These are phyloP conservation scores for Zygosaccharomyces sapae DNA, from an alignment of 1,139 yeast genomes.

Conservation along the genomic window DNA sequence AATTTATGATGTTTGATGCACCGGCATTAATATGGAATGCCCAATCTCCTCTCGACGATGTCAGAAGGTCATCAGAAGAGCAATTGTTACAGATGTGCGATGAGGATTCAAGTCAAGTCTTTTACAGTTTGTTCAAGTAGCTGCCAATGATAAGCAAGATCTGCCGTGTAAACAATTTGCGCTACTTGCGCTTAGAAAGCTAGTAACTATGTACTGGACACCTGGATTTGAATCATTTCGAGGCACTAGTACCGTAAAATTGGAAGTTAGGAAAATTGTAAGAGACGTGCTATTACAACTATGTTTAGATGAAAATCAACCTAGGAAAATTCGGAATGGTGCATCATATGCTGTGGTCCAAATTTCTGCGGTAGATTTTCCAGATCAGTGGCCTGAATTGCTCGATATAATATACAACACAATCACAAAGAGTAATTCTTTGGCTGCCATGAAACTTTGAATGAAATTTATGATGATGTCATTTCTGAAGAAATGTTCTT, in stretches of 20 bases:
- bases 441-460: constrained; percentile 71
- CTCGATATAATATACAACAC: constrained; percentile 48
- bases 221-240: constrained; percentile 73
- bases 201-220: constrained; percentile 78
- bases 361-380: constrained; percentile 85
- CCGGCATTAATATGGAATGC: constrained; percentile 23
- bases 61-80: constrained; percentile 36
- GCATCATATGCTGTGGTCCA: constrained; percentile 76
- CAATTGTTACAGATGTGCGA: constrained; percentile 28
- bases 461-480: constrained; percentile 79
- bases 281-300: constrained; percentile 51
- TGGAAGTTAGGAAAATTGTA: constrained; percentile 41
- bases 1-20: constrained; percentile 14
- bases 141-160: constrained; percentile 15
- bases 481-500: constrained; percentile 84
- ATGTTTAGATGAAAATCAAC: constrained; percentile 44
- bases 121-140: constrained; percentile 31
- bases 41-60: constrained; percentile 35
- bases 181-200: constrained; percentile 60
- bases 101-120: constrained; percentile 34
- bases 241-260: constrained; percentile 59
- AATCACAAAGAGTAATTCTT: constrained; percentile 38
- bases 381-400: constrained; percentile 91
- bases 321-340: constrained; percentile 61
- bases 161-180: constrained; percentile 55